A percentile compares a stretch with the other conserved stretches of the same genome.
phyloP scores from a whole-genome alignment of 1,139 yeast genomes.

The Kodamaea anthophila region DNA sequence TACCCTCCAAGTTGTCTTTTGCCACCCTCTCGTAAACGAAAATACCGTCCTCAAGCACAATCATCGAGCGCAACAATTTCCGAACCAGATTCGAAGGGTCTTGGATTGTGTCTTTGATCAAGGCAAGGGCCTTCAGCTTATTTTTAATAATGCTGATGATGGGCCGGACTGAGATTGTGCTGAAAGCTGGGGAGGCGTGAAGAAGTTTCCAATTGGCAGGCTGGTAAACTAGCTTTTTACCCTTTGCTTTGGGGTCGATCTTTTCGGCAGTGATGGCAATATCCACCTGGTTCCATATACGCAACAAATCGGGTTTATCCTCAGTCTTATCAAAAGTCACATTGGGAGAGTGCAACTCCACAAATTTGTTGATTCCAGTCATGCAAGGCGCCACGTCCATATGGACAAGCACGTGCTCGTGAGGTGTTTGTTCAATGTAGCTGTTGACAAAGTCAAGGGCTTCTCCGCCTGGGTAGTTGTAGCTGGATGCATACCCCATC shows the following conservation, averaged over 20 bases:
- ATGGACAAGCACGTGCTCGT: constrained; percentile 42
- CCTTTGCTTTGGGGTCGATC: constrained; percentile 9
- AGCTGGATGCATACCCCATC: constrained; percentile 59
- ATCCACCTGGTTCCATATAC: constrained; percentile 51
- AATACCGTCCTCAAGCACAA: constrained; percentile 22
- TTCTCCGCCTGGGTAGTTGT: constrained; percentile 86
- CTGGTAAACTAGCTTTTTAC: constrained; percentile 10
- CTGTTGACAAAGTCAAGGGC: constrained; percentile 56
- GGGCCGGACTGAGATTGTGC: constrained; percentile 15
- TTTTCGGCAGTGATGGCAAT: constrained; percentile 48
- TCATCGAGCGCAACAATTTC: constrained; percentile 16
- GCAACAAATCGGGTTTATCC: constrained; percentile 26
- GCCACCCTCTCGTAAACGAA: constrained; percentile 24
- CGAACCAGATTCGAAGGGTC: constrained; percentile 13
- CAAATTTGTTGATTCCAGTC: constrained; percentile 80
- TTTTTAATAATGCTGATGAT: constrained; percentile 3
- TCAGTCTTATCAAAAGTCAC: constrained; percentile 78
- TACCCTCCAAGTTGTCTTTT: too few relatives aligned
- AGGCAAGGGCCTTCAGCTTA: constrained; percentile 7
- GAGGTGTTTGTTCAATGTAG: constrained; percentile 20
- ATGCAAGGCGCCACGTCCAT: constrained; percentile 78
- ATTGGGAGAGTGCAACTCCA: constrained; percentile 39
- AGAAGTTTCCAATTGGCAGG: constrained; percentile 23
- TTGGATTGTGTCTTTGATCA: too few relatives aligned
- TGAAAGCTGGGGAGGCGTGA: constrained; percentile 17